These are phyloP conservation scores for Xerocomus minutiporus DNA, from an alignment of 1,284 basidiomycete species.

Conservation along the genomic window DNA sequence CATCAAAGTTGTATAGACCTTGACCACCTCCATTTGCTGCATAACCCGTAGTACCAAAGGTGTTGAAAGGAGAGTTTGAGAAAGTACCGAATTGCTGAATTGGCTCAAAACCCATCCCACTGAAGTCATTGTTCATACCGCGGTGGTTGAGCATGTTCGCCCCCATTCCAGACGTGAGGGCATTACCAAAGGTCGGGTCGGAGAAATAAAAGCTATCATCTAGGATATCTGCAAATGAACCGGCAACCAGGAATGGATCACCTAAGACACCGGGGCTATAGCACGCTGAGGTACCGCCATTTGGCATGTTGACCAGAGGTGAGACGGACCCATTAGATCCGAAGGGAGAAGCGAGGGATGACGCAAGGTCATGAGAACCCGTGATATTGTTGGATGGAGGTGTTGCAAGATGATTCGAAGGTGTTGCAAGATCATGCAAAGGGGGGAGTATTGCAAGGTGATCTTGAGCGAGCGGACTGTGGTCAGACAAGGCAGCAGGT, in stretches of 20 bases:
- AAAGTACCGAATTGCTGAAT: not conserved
- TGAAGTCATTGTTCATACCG: not conserved
- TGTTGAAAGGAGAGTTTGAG: not conserved
- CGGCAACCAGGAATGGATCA: not conserved
- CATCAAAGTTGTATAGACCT: not conserved
- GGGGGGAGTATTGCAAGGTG: not conserved
- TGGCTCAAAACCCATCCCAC: not conserved
- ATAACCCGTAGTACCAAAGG: not conserved
- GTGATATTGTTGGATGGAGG: not conserved
- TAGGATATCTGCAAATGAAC: not conserved
- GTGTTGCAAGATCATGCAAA: not conserved
- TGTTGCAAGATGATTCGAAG: not conserved
- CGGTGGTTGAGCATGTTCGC: not conserved
- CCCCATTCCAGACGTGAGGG: not conserved
- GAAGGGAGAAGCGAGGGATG: not conserved
- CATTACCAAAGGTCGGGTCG: not conserved
- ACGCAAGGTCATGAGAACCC: not conserved
- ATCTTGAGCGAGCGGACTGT: not conserved
- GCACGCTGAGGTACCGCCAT: not conserved
- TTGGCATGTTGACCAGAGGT: not conserved
- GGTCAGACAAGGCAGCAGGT: not conserved
- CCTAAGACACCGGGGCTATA: not conserved
- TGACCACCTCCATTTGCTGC: not conserved
- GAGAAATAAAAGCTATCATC: not conserved
- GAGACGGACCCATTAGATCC: not conserved